Conservation (phyloP, 1,284 basidiomycete species). For the Moesziomyces globuligerus region DNA sequence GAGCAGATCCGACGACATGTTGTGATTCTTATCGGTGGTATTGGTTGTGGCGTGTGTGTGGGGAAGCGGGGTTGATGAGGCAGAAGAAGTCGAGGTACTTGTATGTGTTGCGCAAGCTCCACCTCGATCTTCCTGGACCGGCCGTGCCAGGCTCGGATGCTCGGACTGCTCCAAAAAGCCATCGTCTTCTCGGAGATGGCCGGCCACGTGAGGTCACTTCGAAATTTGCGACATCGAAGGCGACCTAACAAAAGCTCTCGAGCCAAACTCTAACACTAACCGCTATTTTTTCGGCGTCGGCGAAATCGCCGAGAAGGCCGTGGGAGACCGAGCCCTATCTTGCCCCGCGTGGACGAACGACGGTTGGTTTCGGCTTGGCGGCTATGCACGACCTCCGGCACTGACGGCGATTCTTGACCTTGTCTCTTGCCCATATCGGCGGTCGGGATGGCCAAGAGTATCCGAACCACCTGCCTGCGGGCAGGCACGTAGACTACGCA, state of each 20-base stretch:
- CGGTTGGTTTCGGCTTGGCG: too few relatives aligned
- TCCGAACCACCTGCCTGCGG: too few relatives aligned
- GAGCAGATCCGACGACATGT: conserved; percentile 28
- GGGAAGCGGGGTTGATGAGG: background rate
- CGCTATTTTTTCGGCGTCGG: too few relatives aligned
- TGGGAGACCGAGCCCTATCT: background rate
- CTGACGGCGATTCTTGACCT: background rate
- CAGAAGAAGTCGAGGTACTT: conserved; percentile 4
- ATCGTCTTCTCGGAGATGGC: conserved; percentile 41
- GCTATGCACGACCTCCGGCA: background rate
- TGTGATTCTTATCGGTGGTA: background rate
- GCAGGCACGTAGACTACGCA: too few relatives aligned
- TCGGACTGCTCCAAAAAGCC: conserved; percentile 9
- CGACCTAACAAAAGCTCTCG: background rate
- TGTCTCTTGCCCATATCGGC: too few relatives aligned
- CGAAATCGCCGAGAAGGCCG: background rate
- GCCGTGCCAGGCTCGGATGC: conserved; percentile 10
- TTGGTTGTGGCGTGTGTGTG: background rate
- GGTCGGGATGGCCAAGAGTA: too few relatives aligned
- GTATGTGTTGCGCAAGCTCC: conserved; percentile 4
- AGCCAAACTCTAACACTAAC: too few relatives aligned
- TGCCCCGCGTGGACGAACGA: too few relatives aligned
- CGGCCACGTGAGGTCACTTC: conserved; percentile 7
- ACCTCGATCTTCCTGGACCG: conserved; percentile 3
- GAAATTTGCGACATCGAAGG: too few relatives aligned